phyloP scores from a whole-genome alignment of 148 eudicot species.

The Nyssa sinensis region DNA sequence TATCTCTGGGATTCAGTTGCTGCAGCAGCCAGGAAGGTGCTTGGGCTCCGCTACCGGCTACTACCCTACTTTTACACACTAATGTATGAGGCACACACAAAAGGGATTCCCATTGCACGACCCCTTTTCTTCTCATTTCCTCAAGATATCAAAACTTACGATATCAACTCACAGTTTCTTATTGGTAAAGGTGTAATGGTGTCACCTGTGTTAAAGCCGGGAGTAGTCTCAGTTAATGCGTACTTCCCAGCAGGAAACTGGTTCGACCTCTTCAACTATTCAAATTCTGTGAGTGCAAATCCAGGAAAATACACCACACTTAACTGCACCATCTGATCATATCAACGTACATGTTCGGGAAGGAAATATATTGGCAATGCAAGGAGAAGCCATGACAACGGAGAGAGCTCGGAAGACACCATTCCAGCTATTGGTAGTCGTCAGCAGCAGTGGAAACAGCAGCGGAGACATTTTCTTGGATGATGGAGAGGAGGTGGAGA shows the following conservation, averaged over 20 bases:
- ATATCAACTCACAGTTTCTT: constrained; percentile 63
- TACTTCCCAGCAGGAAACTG: constrained; percentile 82
- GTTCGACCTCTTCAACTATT: constrained; percentile 69
- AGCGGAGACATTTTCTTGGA: constrained; percentile 69
- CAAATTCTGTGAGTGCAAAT: constrained; percentile 34
- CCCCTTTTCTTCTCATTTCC: constrained; percentile 90
- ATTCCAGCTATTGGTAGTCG: constrained; percentile 55
- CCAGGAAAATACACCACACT: constrained; percentile 42
- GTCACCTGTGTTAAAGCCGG: constrained; percentile 64
- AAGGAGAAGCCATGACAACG: constrained; percentile 70
- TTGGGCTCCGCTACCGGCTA: constrained; percentile 72
- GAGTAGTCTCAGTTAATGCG: constrained; percentile 45
- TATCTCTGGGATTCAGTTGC: constrained; percentile 83
- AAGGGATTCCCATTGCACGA: constrained; percentile 63
- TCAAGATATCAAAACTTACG: constrained; percentile 49
- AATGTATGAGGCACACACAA: constrained; percentile 63
- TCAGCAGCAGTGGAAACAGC: constrained; percentile 32
- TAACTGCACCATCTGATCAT: constrained; percentile 58
- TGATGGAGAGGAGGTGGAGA: constrained; percentile 52
- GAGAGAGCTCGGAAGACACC: constrained; percentile 57
- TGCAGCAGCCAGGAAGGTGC: constrained; percentile 59
- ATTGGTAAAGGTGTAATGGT: constrained; percentile 75
- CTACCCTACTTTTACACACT: constrained; percentile 73
- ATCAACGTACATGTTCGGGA: constrained; percentile 70
- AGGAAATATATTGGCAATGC: constrained; percentile 71